Evolutionary conservation across 495 filamentous ascomycete genomes (phyloP).

Genomic region (Tuber calosporum): DNA sequence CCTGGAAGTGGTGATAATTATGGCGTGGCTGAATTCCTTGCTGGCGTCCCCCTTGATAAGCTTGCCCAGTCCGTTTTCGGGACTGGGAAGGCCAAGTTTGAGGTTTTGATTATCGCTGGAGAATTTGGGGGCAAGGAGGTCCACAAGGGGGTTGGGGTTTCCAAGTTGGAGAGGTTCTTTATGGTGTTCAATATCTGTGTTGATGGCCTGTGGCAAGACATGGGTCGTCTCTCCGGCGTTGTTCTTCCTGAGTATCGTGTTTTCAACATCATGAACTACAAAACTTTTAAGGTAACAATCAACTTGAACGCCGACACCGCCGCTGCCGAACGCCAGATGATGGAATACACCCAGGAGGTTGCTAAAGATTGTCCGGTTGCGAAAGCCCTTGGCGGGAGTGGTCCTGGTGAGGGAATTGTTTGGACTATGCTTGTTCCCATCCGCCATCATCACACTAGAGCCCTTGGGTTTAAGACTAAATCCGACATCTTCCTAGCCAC

Average conservation of each 20-base stretch:
- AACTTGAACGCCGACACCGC: slow-evolving; percentile 5
- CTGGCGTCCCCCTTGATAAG: neutral
- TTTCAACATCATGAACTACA: slow-evolving; percentile 27
- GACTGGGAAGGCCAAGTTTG: slow-evolving; percentile 3
- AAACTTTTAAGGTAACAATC: slow-evolving; percentile 14
- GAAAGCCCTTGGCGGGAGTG: slow-evolving; percentile 6
- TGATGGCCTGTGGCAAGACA: slow-evolving; percentile 23
- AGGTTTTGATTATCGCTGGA: slow-evolving; percentile 20
- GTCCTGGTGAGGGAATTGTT: slow-evolving; percentile 22
- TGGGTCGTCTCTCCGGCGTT: slow-evolving; percentile 14
- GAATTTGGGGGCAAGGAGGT: slow-evolving; percentile 16
- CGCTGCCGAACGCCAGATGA: slow-evolving; percentile 3
- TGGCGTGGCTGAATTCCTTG: slow-evolving; percentile 15
- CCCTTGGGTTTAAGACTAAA: slow-evolving; percentile 24
- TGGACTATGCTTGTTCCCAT: slow-evolving; percentile 24
- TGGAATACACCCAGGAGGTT: slow-evolving; percentile 16
- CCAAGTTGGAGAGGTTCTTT: slow-evolving; percentile 10
- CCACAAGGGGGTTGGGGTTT: slow-evolving; percentile 13
- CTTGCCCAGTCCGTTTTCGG: slow-evolving; percentile 7
- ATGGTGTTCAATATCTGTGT: slow-evolving; percentile 24
- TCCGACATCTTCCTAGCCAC: slow-evolving; percentile 6
- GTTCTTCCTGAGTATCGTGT: slow-evolving; percentile 11
- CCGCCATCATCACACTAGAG: neutral
- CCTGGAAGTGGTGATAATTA: slow-evolving; percentile 7
- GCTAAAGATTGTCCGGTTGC: slow-evolving; percentile 18